Base-by-base conservation (phyloP, 805 yeast species). In the Ogataea angusta region DNA sequence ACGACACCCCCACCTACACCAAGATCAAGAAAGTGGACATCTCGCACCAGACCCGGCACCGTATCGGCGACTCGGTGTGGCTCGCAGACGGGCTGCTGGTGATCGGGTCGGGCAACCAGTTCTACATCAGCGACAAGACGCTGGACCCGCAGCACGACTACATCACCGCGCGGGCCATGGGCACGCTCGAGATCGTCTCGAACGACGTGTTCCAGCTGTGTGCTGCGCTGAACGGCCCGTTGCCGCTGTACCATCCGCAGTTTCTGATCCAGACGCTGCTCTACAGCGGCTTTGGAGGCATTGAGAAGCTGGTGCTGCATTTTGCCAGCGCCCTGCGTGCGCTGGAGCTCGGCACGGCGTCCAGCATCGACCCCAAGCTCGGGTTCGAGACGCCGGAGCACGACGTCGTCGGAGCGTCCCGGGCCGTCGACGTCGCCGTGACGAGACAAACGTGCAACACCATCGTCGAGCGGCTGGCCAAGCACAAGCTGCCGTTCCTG, bases 161-260 rank as follows among this genome's bases (percentile, higher is more conserved):
- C 12, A 66, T 75, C 34, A 75, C 83, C 3, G 65, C 68, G 23
- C 64, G 68, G 40, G 75, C 82, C 1, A 69, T 82, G 34, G 83
- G 84, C 0, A 68, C 85, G 1, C 67, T 81, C 45, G 74, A 69
- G 43, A 78, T 80, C 30, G 68, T 79, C 9, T 66, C 70, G 2
- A 69, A 69, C 54, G 76, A 72, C 46, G 73, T 90, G 2, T 73
- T 85, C 44, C 84, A 82, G 50, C 68, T 90, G 42, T 85, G 83
- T 36, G 68, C 86, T 12, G 81, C 89, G 4, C 64, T 90, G 40
- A 90, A 90, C 63, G 97, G 97, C 23, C 93, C 95, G 0, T 60
- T 91, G 12, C 96, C 97, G 0, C 64, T 88, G 1, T 90, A 86
- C 52, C 97, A 91, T 55, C 98, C 98, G 0, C 96, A 89, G 59